A percentile compares a stretch with the other conserved stretches of the same genome.
phyloP scores from a whole-genome alignment of 192 early-diverging fungal species.

The Martensiomyces pterosporus region DNA sequence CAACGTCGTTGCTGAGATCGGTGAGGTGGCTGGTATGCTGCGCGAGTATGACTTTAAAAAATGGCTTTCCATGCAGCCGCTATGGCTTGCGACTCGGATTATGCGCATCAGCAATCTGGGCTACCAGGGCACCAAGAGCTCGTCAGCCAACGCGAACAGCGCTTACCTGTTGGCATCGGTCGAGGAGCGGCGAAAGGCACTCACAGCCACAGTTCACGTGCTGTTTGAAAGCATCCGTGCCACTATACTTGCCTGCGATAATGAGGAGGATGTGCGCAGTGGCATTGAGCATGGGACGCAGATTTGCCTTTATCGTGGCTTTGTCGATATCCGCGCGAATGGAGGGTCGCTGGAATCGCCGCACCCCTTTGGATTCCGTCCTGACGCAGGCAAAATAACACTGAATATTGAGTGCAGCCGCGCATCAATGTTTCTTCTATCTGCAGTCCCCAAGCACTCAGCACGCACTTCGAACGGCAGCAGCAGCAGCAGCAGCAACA shows the following conservation, averaged over 20 bases:
- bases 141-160: conserved; percentile 1
- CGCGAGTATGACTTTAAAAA: conserved; percentile 41
- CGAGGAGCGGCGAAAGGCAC: conserved; percentile 21
- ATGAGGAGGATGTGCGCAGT: conserved; percentile 43
- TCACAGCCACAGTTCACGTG: conserved; percentile 25
- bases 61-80: conserved; percentile 51
- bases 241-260: conserved; percentile 42
- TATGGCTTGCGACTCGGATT: conserved; percentile 38
- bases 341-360: conserved; percentile 43
- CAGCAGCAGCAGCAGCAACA: conserved; percentile 1
- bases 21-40: conserved; percentile 23
- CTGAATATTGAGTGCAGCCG: conserved; percentile 35
- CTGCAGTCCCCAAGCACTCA: conserved; percentile 20
- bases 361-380: conserved; percentile 39
- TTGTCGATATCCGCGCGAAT: conserved; percentile 27
- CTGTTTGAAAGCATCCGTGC: conserved; percentile 29
- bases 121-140: conserved; percentile 1
- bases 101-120: conserved; percentile 4
- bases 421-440: conserved; percentile 37
- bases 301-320: conserved; percentile 17
- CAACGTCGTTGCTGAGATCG: conserved; percentile 15
- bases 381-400: conserved; percentile 22
- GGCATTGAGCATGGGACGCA: conserved; percentile 47
- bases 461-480: conserved; percentile 31
- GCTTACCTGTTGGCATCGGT: conserved; percentile 9